phyloP scores from a whole-genome alignment of 1,284 basidiomycete genomes.

The Thelephora terrestris region DNA sequence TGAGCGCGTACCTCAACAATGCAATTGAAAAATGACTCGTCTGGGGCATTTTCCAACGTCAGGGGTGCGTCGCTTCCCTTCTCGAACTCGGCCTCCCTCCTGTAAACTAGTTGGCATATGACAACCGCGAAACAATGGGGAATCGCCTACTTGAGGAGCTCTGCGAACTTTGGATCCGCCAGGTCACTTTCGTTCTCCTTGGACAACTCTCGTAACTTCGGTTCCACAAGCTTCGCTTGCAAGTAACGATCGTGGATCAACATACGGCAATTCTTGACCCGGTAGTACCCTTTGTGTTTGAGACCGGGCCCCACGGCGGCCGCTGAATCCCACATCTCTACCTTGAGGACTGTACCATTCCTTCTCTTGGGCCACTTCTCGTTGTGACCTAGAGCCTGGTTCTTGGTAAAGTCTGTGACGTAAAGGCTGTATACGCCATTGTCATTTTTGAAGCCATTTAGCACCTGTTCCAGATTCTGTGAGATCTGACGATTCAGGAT shows the following conservation, averaged over 20 bases:
- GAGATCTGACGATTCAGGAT: background rate
- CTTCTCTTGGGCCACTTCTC: conserved; percentile 51
- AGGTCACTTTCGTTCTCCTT: conserved; percentile 28
- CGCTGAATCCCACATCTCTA: conserved; percentile 50
- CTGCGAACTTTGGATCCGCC: conserved; percentile 29
- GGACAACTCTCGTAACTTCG: conserved; percentile 33
- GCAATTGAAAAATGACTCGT: conserved; percentile 39
- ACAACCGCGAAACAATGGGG: background rate
- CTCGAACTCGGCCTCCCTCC: conserved; percentile 46
- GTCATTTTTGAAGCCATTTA: conserved; percentile 31
- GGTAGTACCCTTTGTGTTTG: conserved; percentile 41
- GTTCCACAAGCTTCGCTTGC: conserved; percentile 40
- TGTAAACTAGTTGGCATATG: conserved; percentile 14
- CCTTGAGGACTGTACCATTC: conserved; percentile 36
- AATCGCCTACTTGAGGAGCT: conserved; percentile 40
- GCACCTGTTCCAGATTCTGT: conserved; percentile 27
- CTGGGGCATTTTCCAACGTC: conserved; percentile 33
- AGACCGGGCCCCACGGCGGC: conserved; percentile 30
- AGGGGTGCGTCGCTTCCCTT: conserved; percentile 24
- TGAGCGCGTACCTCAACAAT: conserved; percentile 41
- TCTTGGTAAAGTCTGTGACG: conserved; percentile 58
- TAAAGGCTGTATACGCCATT: conserved; percentile 38
- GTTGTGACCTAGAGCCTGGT: conserved; percentile 29
- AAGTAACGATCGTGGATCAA: conserved; percentile 29
- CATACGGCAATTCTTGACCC: conserved; percentile 45